phyloP scores from a whole-genome alignment of 345 rosid species.

The Turnera subulata region DNA sequence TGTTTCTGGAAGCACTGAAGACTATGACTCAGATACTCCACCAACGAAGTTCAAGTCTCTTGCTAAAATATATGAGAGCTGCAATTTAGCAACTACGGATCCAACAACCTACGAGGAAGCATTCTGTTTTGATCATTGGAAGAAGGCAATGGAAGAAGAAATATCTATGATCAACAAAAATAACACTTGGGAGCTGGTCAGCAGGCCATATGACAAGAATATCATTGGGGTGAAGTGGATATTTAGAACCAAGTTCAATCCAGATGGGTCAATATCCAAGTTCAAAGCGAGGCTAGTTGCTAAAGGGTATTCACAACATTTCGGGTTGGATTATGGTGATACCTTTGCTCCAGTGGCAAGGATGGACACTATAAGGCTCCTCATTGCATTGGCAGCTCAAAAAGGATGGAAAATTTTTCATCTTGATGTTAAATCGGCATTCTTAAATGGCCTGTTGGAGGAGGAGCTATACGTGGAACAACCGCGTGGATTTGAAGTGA shows the following conservation, averaged over 20 bases:
- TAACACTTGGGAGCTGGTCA: background rate
- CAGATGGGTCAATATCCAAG: background rate
- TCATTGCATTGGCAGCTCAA: too few species aligned
- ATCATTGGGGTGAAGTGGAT: background rate
- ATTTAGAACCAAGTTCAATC: background rate
- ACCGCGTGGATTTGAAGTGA: background rate
- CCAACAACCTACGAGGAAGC: background rate
- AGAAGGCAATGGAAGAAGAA: background rate
- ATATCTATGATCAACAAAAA: background rate
- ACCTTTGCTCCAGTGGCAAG: too few species aligned
- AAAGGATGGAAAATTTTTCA: background rate
- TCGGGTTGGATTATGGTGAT: too few species aligned
- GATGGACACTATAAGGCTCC: too few species aligned
- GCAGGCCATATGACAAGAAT: background rate
- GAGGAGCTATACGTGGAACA: background rate
- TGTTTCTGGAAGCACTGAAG: too few species aligned
- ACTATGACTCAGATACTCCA: too few species aligned
- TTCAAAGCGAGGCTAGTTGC: background rate
- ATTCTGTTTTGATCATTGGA: too few species aligned
- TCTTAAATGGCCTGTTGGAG: background rate
- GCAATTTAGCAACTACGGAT: background rate
- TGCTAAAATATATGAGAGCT: too few species aligned
- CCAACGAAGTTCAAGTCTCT: too few species aligned
- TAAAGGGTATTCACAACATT: too few species aligned
- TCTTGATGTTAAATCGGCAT: background rate